These are phyloP conservation scores for Saccharomycopsis hybrid DNA, from an alignment of 1,139 yeast genomes.

Conservation along the genomic window DNA sequence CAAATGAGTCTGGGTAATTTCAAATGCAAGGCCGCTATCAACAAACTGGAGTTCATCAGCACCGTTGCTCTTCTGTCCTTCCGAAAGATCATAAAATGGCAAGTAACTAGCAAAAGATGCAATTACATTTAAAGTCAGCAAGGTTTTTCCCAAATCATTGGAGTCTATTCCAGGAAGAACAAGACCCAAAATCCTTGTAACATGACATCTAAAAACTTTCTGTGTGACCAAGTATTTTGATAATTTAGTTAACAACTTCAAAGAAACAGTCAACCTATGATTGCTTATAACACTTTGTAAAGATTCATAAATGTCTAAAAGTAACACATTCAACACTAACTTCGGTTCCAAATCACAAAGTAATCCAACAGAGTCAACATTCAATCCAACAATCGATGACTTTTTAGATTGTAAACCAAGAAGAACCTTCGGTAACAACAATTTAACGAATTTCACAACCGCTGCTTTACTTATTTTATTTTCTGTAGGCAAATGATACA, in stretches of 20 bases:
- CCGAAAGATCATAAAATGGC: conserved; percentile 56
- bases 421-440: conserved; percentile 53
- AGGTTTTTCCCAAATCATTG: conserved; percentile 74
- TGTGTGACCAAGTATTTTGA: conserved; percentile 62
- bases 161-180: conserved; percentile 81
- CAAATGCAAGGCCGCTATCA: conserved; percentile 57
- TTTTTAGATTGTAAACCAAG: conserved; percentile 79
- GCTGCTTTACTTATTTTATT: conserved; percentile 41
- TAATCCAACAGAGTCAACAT: conserved; percentile 54
- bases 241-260: conserved; percentile 60
- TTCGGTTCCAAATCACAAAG: conserved; percentile 61
- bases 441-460: conserved; percentile 44
- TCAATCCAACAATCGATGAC: conserved; percentile 49
- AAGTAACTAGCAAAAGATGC: conserved; percentile 67
- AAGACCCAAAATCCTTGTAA: conserved; percentile 65
- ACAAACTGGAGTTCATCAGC: conserved; percentile 27
- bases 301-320: conserved; percentile 79
- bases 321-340: conserved; percentile 53
- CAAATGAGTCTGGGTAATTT: conserved; percentile 63
- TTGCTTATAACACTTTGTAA: conserved; percentile 72
- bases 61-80: conserved; percentile 30
- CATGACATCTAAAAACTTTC: conserved; percentile 68
- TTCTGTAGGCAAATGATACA: conserved; percentile 39
- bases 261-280: conserved; percentile 72
- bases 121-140: conserved; percentile 62